Conservation (phyloP, 345 rosid genomes). For the Reutealis trisperma region DNA sequence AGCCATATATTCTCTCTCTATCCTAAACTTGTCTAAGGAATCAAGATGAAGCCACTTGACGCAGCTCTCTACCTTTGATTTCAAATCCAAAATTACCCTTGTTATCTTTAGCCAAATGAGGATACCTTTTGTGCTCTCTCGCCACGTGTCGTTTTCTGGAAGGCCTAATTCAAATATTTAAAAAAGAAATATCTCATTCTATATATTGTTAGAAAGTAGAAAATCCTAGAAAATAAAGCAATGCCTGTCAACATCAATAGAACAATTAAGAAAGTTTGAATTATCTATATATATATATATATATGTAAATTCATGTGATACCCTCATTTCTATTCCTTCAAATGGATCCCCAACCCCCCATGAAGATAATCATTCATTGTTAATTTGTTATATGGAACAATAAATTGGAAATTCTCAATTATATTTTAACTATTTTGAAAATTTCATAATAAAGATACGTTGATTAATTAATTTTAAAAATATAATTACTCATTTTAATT, state of each 20-base stretch:
- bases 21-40: slow-evolving; percentile 16
- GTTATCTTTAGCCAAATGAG: neutral
- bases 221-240: neutral
- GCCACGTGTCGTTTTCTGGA: slow-evolving; percentile 27
- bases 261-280: neutral
- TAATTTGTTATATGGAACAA: too few relatives aligned
- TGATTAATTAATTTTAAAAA: too few relatives aligned
- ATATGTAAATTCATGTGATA: too few relatives aligned
- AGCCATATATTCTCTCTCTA: slow-evolving; percentile 14
- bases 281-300: too few relatives aligned
- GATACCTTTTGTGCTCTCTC: neutral
- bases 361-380: too few relatives aligned
- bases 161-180: too few relatives aligned
- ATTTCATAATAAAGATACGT: too few relatives aligned
- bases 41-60: slow-evolving; percentile 10
- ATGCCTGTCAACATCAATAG: neutral
- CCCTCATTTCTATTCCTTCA: neutral
- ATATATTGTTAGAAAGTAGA: neutral
- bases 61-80: slow-evolving; percentile 24
- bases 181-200: neutral
- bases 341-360: neutral
- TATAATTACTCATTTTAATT: too few relatives aligned
- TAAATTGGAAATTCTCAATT: too few relatives aligned
- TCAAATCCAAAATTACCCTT: slow-evolving; percentile 16
- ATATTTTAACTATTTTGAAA: too few relatives aligned